phyloP scores from a whole-genome alignment of 306 rosid genomes.

The Quercus agrifolia region DNA sequence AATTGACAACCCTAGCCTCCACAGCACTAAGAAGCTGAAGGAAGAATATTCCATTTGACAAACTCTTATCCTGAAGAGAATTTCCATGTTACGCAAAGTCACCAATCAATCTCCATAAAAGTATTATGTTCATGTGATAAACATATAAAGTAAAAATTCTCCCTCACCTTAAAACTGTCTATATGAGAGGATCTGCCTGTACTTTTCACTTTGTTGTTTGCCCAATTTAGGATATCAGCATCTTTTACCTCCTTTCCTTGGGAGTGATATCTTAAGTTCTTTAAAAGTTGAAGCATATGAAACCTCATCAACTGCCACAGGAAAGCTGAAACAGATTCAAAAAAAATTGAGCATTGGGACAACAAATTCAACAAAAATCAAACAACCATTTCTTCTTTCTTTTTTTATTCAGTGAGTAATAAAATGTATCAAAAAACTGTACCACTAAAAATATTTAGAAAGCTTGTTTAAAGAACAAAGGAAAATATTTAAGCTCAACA shows the following conservation, averaged over 20 bases:
- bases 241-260: conserved; percentile 87
- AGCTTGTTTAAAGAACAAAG: background rate
- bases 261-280: conserved; percentile 79
- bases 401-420: background rate
- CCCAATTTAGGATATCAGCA: conserved; percentile 86
- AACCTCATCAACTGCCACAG: conserved; percentile 95
- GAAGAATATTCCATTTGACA: conserved; percentile 83
- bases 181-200: conserved; percentile 70
- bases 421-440: background rate
- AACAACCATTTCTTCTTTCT: background rate
- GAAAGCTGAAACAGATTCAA: conserved; percentile 60
- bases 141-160: background rate
- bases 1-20: conserved; percentile 92
- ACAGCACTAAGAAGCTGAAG: conserved; percentile 97
- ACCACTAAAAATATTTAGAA: background rate
- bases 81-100: conserved; percentile 10
- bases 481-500: background rate
- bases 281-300: conserved; percentile 85
- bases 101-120: conserved; percentile 9
- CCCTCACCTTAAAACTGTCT: conserved; percentile 78
- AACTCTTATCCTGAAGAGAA: conserved; percentile 68
- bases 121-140: background rate
- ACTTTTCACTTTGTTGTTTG: conserved; percentile 75
- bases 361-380: background rate
- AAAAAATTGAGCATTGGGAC: conserved; percentile 9